These are phyloP conservation scores for Aspergillus conjunctus DNA, from an alignment of 495 filamentous ascomycete species.

Conservation along the genomic window DNA sequence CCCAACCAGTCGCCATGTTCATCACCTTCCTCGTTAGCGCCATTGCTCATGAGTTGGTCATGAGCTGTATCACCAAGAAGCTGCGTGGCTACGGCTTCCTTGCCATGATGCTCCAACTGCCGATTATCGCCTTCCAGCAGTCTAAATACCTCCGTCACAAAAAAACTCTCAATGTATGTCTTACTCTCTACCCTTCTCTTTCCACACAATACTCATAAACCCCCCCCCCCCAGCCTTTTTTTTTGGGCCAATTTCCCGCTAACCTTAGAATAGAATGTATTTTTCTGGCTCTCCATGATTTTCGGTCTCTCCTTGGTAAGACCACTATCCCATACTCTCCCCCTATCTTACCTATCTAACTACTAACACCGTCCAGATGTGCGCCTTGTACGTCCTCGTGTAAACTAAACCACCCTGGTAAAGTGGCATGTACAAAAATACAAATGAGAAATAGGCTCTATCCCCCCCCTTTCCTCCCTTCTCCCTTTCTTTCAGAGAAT, in stretches of 20 bases:
- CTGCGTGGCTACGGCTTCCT: constrained; percentile 91
- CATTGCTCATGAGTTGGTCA: constrained; percentile 89
- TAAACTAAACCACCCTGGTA: background rate
- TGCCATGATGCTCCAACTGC: constrained; percentile 94
- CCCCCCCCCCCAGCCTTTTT: background rate
- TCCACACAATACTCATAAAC: background rate
- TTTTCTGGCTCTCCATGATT: constrained; percentile 97
- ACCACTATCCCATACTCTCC: constrained; percentile 10
- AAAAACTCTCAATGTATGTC: constrained; percentile 70
- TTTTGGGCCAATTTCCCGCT: background rate
- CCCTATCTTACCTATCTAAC: background rate
- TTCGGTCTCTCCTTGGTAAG: constrained; percentile 82
- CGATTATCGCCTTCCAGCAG: constrained; percentile 88
- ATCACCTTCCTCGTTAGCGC: constrained; percentile 92
- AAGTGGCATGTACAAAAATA: background rate
- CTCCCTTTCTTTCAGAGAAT: background rate
- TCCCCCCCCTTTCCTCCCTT: background rate
- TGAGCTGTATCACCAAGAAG: constrained; percentile 98
- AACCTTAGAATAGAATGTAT: constrained; percentile 60
- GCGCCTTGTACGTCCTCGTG: constrained; percentile 26
- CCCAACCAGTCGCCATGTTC: constrained; percentile 76
- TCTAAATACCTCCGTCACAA: constrained; percentile 71
- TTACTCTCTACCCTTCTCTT: background rate
- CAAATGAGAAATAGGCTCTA: background rate
- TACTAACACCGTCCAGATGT: constrained; percentile 15